Conservation (phyloP, 192 early-diverging fungal genomes). For the Umbelopsis sp. region DNA sequence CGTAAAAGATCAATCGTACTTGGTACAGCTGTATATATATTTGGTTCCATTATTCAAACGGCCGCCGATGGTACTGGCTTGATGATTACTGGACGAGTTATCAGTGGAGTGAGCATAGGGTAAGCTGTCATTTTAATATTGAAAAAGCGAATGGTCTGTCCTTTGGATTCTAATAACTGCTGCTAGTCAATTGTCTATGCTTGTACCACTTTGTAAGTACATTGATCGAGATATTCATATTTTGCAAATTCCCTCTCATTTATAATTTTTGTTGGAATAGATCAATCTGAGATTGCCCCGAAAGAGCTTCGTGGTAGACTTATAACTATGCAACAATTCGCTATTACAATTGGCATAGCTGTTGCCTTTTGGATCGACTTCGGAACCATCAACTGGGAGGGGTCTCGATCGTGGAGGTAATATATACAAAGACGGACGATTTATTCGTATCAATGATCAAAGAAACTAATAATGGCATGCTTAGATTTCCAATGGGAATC, state of each 20-base stretch:
- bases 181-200: conserved; percentile 53
- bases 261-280: conserved; percentile 12
- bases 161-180: conserved; percentile 4
- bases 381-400: conserved; percentile 21
- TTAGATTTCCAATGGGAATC: conserved; percentile 82
- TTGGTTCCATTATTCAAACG: conserved; percentile 57
- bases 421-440: too few species aligned
- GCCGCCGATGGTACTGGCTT: conserved; percentile 46
- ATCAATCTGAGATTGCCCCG: conserved; percentile 81
- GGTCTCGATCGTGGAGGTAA: conserved; percentile 34
- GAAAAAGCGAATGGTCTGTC: not conserved
- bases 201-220: conserved; percentile 53
- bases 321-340: conserved; percentile 85
- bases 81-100: conserved; percentile 55
- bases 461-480: conserved; percentile 49
- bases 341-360: conserved; percentile 83
- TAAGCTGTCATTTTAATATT: conserved; percentile 21
- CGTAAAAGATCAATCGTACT: conserved; percentile 50
- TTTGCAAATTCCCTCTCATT: not conserved
- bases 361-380: conserved; percentile 52
- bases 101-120: conserved; percentile 56
- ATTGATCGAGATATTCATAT: not conserved
- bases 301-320: conserved; percentile 81
- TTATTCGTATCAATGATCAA: not conserved
- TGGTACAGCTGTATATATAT: conserved; percentile 53